Evolutionary conservation across 2,329 filamentous ascomycete species (phyloP), one percentile per base, ranked within the genome.

Genomic region (Aurifilum marmelostoma): DNA sequence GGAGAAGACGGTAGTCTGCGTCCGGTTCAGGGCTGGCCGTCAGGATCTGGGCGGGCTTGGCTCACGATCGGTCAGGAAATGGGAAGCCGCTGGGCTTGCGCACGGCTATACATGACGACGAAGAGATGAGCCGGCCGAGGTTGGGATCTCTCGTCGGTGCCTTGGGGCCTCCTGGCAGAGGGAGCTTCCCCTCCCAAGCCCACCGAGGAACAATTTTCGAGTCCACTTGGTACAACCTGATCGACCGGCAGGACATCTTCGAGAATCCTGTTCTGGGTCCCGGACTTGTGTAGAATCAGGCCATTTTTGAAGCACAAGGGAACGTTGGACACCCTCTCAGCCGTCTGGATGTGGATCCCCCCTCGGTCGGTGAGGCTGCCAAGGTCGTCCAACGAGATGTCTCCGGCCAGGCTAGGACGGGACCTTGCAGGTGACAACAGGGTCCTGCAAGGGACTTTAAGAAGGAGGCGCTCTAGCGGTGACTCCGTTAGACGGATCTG

Each of bases 371-470:
- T 32, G n/a, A 67, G 47, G 47, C 59, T 56, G 24, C 21, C 47
- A 41, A 41, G 41, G 21, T 21, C 18, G 43, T 39, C 43, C n/a
- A 39, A 47, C 27, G 24, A 18, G 14, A 12, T 2, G 27, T 21
- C 18, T 5, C 37, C 11, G 27, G 12, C 37, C 24, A n/a, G 47
- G 37, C 41, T 59, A 63, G 27, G 29, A 27, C 63, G 66, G 66
- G n/a, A 39, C 47, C 58, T 70, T 63, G 43, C 62, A 59, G 66
- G 43, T 29, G 64, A 66, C 59, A 54, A 60, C 58, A 65, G 63
- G 41, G 52, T 39, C 12, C 32, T 59, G 50, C 50, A n/a, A 43
- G 60, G 39, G n/a, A 21, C n/a, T n/a, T 27, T 24, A 18, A 47
- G 27, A 43, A 54, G 43, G 58, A 54, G 43, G 9, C 39, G 18